These are phyloP conservation scores for Podila minutissima DNA, from an alignment of 192 early-diverging fungal species.

Conservation along the genomic window DNA sequence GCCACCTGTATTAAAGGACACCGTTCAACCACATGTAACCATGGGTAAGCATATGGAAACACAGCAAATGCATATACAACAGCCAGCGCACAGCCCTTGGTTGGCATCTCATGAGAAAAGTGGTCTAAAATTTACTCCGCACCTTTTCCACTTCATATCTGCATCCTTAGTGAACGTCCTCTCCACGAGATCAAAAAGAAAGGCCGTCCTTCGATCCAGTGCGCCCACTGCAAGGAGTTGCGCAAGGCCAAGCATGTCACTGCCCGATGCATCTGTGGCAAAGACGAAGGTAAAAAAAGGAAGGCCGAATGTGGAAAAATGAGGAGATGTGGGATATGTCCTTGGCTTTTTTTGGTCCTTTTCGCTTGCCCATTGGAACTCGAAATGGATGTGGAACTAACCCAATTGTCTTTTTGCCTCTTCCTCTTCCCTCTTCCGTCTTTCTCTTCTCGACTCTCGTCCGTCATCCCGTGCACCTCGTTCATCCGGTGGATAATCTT, in stretches of 20 bases:
- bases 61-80: neutral
- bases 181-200: slow-evolving; percentile 71
- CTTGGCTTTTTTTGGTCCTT: neutral
- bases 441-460: no score
- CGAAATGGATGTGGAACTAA: no score
- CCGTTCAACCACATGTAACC: slow-evolving; percentile 63
- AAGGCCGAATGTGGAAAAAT: neutral
- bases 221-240: slow-evolving; percentile 74
- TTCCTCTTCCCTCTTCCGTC: no score
- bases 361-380: no score
- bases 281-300: slow-evolving; percentile 34
- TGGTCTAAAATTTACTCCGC: neutral
- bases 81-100: neutral
- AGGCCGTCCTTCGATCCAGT: slow-evolving; percentile 79
- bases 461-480: no score
- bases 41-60: slow-evolving; percentile 32
- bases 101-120: neutral
- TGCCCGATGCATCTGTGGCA: slow-evolving; percentile 75
- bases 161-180: slow-evolving; percentile 54
- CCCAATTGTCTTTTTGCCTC: no score
- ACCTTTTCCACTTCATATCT: neutral
- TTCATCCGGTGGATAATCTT: neutral
- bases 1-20: slow-evolving; percentile 67
- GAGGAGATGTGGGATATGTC: no score
- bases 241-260: slow-evolving; percentile 72